Evolutionary conservation across 306 rosid species (phyloP), one percentile per base, ranked within the genome.

Genomic region (Quercus alba): DNA sequence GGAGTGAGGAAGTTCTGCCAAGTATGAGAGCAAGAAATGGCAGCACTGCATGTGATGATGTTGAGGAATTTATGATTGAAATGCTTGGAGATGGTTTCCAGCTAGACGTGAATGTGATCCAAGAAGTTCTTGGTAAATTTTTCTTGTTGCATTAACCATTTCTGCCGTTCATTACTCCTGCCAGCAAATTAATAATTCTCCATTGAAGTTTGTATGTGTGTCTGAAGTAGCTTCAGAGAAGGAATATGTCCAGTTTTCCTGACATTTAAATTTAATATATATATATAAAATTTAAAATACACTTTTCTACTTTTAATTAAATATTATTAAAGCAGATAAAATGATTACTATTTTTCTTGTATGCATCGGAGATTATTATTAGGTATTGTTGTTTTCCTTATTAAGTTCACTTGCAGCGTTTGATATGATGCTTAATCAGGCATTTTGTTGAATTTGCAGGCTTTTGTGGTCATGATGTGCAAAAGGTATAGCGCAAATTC

Each of bases 31-130:
- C 52, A 69, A 44, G 49, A 15, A 82, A 69, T 63, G 31, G 25
- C 62, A 20, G 31, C 69, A 35, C n/a, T 12, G n/a, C 62, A 67
- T 57, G 31, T 2, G 46, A 46, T 44, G 78, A 69, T 49, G 26
- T 82, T 67, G 89, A 79, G 26, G 75, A 77, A 33, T 85, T 85
- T 75, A 84, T 82, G 59, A 76, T 58, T 66, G 59, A 80, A 73
- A 82, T 85, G 86, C 86, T 85, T 51, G 82, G 84, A 57, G 77
- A 82, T 44, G 89, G 86, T 49, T 85, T 85, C 77, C 70, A 82
- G 63, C 77, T 82, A 72, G 82, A 85, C 51, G 73, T 38, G 84
- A 70, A 69, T 61, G 72, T 63, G 77, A 82, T 85, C 77, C 70
- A 14, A 54, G 75, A 79, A 28, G 78, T 83, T 80, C 86, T 86